A percentile compares a stretch with the other conserved stretches of the same genome.
Evolutionary conservation across 1,284 basidiomycete genomes (phyloP).

Genomic region (Cutaneotrichosporon sp.): DNA sequence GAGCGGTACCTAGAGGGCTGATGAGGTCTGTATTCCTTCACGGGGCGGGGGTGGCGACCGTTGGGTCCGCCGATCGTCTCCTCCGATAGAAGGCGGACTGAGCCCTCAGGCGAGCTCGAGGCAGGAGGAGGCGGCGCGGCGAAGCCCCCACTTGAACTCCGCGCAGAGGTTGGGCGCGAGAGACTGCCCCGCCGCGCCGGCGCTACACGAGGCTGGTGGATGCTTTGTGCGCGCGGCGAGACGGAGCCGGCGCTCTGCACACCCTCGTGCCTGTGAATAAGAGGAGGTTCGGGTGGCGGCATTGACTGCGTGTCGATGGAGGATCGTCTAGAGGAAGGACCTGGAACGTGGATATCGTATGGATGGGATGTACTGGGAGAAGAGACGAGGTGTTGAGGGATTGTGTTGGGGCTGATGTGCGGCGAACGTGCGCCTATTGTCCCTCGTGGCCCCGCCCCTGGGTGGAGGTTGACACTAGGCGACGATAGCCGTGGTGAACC

Average conservation of each 20-base stretch:
- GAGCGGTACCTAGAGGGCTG: conserved; percentile 29
- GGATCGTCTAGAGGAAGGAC: conserved; percentile 23
- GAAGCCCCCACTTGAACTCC: conserved; percentile 1
- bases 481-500: conserved; percentile 18
- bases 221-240: conserved; percentile 38
- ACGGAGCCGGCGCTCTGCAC: conserved; percentile 34
- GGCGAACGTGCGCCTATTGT: conserved; percentile 15
- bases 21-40: conserved; percentile 32
- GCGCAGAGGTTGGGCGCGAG: conserved; percentile 24
- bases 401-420: conserved; percentile 11
- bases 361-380: conserved; percentile 6
- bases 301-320: conserved; percentile 28
- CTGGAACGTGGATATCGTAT: conserved; percentile 6
- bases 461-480: conserved; percentile 19
- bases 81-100: conserved; percentile 26
- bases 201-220: conserved; percentile 21
- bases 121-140: not conserved
- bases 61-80: conserved; percentile 9
- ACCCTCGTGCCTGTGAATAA: not conserved
- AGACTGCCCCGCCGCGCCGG: conserved; percentile 12
- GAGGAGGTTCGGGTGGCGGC: conserved; percentile 34
- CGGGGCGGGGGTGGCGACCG: not conserved
- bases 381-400: conserved; percentile 6
- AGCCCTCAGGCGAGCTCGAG: conserved; percentile 26
- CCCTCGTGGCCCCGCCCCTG: conserved; percentile 3